Percentiles rank a stretch among this genome's conserved stretches.
phyloP scores from a whole-genome alignment of 2,329 filamentous ascomycete genomes.

The Aspergillus sp. region DNA sequence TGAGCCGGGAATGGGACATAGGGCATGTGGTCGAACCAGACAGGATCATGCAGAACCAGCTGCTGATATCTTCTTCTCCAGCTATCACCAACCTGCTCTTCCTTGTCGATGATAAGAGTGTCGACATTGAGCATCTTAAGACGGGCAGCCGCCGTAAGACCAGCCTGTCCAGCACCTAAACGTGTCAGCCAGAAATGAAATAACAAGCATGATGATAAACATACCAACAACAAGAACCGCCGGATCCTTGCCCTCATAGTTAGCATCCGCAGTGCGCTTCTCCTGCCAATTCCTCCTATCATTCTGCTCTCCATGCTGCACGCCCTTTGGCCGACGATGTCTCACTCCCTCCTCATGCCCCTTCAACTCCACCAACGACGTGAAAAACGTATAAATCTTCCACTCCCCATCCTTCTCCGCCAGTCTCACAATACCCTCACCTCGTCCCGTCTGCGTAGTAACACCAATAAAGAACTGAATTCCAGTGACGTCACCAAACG shows the following conservation, averaged over 20 bases:
- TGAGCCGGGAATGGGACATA: constrained; percentile 60
- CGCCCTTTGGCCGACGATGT: constrained; percentile 50
- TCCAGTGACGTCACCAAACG: constrained; percentile 44
- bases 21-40: constrained; percentile 54
- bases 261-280: constrained; percentile 42
- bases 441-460: constrained; percentile 50
- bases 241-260: constrained; percentile 52
- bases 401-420: constrained; percentile 42
- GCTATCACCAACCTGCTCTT: constrained; percentile 57
- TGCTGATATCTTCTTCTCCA: constrained; percentile 61
- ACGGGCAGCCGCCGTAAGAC: constrained; percentile 54
- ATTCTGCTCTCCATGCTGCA: constrained; percentile 49
- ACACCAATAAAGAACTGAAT: constrained; percentile 55
- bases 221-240: constrained; percentile 58
- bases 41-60: constrained; percentile 64
- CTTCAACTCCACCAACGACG: constrained; percentile 51
- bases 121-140: constrained; percentile 56
- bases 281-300: constrained; percentile 59
- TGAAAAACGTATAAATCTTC: constrained; percentile 63
- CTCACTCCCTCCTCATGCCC: constrained; percentile 50
- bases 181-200: constrained; percentile 2
- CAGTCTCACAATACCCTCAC: constrained; percentile 54
- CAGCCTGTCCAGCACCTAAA: constrained; percentile 56
- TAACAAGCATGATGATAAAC: constrained; percentile 12
- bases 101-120: constrained; percentile 55